phyloP scores from a whole-genome alignment of 2,329 filamentous ascomycete genomes.

The Aspergillaceae sp. region DNA sequence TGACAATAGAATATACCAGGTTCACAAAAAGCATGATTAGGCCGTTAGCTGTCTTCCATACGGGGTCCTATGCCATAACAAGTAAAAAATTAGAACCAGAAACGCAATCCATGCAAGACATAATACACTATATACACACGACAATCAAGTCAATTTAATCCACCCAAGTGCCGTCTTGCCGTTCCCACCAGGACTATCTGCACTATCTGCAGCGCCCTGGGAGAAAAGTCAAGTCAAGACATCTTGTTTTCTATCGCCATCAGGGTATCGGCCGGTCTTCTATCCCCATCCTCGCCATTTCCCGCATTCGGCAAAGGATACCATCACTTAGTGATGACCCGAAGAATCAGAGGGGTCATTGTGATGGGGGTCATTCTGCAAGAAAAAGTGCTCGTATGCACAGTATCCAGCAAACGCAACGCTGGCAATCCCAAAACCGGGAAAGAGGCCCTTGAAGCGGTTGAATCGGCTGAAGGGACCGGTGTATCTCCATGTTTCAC shows the following conservation, averaged over 20 bases:
- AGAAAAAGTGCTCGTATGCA: slow-evolving; percentile 78
- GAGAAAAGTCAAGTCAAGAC: neutral
- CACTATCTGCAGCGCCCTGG: slow-evolving; percentile 1
- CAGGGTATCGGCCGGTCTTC: neutral
- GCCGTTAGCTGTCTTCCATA: too few relatives aligned
- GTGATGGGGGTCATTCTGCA: slow-evolving; percentile 59
- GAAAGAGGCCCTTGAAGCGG: slow-evolving; percentile 78
- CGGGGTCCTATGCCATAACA: neutral
- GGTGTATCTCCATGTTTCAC: slow-evolving; percentile 90
- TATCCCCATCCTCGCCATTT: neutral
- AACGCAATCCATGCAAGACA: neutral
- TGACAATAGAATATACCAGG: neutral
- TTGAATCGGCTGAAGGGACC: slow-evolving; percentile 83
- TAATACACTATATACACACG: slow-evolving; percentile 28
- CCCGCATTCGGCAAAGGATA: neutral
- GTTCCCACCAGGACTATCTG: too few relatives aligned
- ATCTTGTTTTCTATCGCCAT: neutral
- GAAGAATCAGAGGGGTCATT: slow-evolving; percentile 48
- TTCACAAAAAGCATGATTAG: too few relatives aligned
- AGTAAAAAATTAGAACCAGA: neutral
- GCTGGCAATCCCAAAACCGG: slow-evolving; percentile 83
- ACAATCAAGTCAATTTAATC: slow-evolving; percentile 19
- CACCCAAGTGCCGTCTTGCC: slow-evolving; percentile 19
- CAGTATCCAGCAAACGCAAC: slow-evolving; percentile 88
- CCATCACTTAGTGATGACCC: slow-evolving; percentile 45